phyloP scores from a whole-genome alignment of 1,284 basidiomycete species.

The Sanghuangporus weigelae region DNA sequence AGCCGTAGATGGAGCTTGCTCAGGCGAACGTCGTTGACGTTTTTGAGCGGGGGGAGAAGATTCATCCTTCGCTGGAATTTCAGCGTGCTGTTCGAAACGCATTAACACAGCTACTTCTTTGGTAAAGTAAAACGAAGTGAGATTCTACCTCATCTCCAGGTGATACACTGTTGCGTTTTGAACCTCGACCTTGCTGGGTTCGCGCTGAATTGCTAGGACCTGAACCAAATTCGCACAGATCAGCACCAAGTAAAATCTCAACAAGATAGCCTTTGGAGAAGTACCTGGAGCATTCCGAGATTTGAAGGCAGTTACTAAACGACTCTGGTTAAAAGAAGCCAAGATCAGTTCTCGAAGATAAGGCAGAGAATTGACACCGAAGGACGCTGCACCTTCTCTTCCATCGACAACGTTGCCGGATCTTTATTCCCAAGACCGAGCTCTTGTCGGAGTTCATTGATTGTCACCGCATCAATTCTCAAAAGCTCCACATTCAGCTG shows the following conservation, averaged over 20 bases:
- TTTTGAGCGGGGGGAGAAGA: slow-evolving; percentile 16
- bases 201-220: slow-evolving; percentile 13
- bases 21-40: slow-evolving; percentile 11
- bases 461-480: slow-evolving; percentile 10
- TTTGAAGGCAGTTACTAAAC: background rate
- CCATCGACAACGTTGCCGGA: background rate
- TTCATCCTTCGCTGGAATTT: slow-evolving; percentile 10
- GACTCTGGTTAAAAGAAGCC: background rate
- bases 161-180: slow-evolving; percentile 17
- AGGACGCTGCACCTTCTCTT: slow-evolving; percentile 11
- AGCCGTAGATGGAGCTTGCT: slow-evolving; percentile 5
- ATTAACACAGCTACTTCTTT: background rate
- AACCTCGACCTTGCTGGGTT: slow-evolving; percentile 12
- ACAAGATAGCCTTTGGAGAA: background rate
- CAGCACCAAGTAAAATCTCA: background rate
- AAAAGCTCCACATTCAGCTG: background rate
- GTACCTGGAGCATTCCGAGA: slow-evolving; percentile 5
- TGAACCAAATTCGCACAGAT: background rate
- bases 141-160: slow-evolving; percentile 16
- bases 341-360: background rate
- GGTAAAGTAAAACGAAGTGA: background rate
- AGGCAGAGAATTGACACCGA: background rate
- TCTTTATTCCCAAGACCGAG: slow-evolving; percentile 13
- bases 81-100: slow-evolving; percentile 1
- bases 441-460: slow-evolving; percentile 11